Base-by-base conservation (phyloP, 441 rosid genomes). In the Arabidopsis hybrid region DNA sequence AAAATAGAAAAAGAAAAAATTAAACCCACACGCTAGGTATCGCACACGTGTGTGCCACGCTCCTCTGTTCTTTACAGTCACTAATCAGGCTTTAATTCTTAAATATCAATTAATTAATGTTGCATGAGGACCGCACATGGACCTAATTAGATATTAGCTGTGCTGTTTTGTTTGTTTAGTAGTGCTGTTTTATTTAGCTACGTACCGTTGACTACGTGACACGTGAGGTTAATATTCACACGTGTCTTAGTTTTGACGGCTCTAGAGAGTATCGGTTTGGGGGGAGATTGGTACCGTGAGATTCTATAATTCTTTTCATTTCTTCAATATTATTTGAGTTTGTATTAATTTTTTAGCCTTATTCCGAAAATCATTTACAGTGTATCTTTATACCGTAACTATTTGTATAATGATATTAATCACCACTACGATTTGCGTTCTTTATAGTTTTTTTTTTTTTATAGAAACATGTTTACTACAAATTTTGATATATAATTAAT, bases 171-270 rank as follows among this genome's bases (percentile, higher is more conserved):
- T 21, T 36, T 39, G 34, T 8, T 67, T 53, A 69, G 29, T 3
- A 11, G 10, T 68, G 42, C 40, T 55, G 45, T 7, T 45, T 75
- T 29, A 31, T 29, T 69, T 53, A 14, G 46, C 67, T 39, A 21
- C 53, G 47, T 42, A 70, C 79, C 66, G 67, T 70, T 64, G 75
- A 76, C 75, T 70, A 14, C 10, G 16, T 70, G 79, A 70, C 79
- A 76, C 67, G 75, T 70, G 75, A 31, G 39, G 51, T 55, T 69
- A 17, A 40, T 31, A 46, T 39, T 7, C 56, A 31, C 75, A 76
- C 67, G 75, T 70, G 75, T 69, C 74, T 31, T 46, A 0, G 1
- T 21, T 40, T 62, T 69, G 70, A 63, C 79, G 71, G 75, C 65
- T 75, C 32, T n/a, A 69, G 26, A 70, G 6, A 59, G 52, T 35